Percentiles rank a stretch among this genome's conserved stretches.
Conservation (phyloP, 2,329 filamentous ascomycete genomes). For the Metarhizium album region DNA sequence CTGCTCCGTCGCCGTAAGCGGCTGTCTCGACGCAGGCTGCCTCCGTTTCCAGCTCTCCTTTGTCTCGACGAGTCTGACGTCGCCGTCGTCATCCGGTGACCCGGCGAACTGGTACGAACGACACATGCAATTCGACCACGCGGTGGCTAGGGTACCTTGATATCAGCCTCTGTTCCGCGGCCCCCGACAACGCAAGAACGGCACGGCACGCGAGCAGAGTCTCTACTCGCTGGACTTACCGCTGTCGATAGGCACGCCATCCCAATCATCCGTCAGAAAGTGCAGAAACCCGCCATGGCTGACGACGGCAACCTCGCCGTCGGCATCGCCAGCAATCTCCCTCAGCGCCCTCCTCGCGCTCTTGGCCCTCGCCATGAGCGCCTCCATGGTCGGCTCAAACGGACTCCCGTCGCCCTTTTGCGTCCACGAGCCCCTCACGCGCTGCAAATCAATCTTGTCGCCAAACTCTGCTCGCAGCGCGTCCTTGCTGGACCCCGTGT, state of each 20-base stretch:
- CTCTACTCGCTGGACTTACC: too few relatives aligned
- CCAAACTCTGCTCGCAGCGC: slow-evolving; percentile 52
- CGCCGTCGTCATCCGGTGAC: slow-evolving; percentile 34
- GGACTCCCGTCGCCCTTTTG: slow-evolving; percentile 41
- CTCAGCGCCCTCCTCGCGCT: slow-evolving; percentile 49
- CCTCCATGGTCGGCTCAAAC: slow-evolving; percentile 36
- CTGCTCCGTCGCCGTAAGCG: slow-evolving; percentile 35
- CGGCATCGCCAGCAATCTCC: slow-evolving; percentile 28
- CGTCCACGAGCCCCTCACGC: slow-evolving; percentile 60
- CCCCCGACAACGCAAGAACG: slow-evolving; percentile 1
- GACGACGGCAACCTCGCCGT: slow-evolving; percentile 62
- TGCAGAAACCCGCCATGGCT: slow-evolving; percentile 79
- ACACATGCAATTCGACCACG: slow-evolving; percentile 64
- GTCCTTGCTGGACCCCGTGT: slow-evolving; percentile 53
- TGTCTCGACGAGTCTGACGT: slow-evolving; percentile 38
- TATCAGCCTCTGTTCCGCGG: background rate
- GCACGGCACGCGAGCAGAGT: too few relatives aligned
- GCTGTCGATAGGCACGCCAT: slow-evolving; percentile 37
- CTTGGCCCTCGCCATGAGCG: slow-evolving; percentile 50
- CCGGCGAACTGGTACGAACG: slow-evolving; percentile 56
- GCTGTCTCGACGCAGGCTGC: slow-evolving; percentile 24
- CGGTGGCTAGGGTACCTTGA: slow-evolving; percentile 42
- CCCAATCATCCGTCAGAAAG: slow-evolving; percentile 75
- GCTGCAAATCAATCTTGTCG: slow-evolving; percentile 48
- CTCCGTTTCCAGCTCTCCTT: slow-evolving; percentile 35